These are phyloP conservation scores for Fusarium globosum DNA, from an alignment of 2,329 filamentous ascomycete species.

Conservation along the genomic window DNA sequence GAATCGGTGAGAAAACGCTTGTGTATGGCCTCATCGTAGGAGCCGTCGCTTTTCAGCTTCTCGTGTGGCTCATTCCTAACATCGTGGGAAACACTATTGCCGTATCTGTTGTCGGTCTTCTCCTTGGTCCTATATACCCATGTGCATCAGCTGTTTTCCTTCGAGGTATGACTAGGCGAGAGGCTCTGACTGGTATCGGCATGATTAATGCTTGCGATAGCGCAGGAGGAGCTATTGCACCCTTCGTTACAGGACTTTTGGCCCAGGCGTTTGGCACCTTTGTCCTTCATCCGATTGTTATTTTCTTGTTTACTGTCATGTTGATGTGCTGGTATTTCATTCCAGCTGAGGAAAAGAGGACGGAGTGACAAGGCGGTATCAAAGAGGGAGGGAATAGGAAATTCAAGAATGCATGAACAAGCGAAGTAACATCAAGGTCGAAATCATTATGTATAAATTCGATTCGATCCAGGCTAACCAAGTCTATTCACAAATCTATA, in stretches of 20 bases:
- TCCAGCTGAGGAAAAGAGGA: slow-evolving; percentile 68
- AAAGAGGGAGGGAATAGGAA: not conserved
- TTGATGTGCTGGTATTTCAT: slow-evolving; percentile 71
- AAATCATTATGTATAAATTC: not conserved
- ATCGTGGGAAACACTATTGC: slow-evolving; percentile 76
- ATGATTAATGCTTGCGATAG: slow-evolving; percentile 77
- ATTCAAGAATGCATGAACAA: not conserved
- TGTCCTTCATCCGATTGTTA: slow-evolving; percentile 74
- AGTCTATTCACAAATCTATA: slow-evolving; percentile 28
- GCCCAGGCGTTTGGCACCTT: slow-evolving; percentile 72
- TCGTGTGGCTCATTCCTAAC: slow-evolving; percentile 83
- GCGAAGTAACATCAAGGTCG: too few relatives aligned
- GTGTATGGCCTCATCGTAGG: slow-evolving; percentile 72
- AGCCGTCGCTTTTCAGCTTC: slow-evolving; percentile 74
- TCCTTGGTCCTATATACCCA: slow-evolving; percentile 84
- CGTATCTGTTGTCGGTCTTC: slow-evolving; percentile 75
- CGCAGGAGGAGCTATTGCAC: slow-evolving; percentile 74
- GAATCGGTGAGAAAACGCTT: slow-evolving; percentile 76
- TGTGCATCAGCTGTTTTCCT: slow-evolving; percentile 75
- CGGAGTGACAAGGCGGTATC: slow-evolving; percentile 51
- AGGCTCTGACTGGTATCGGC: slow-evolving; percentile 72
- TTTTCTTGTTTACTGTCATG: slow-evolving; percentile 74
- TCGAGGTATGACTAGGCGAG: slow-evolving; percentile 65
- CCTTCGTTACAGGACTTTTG: slow-evolving; percentile 73
- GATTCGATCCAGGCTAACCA: not conserved